Evolutionary conservation across 495 filamentous ascomycete genomes (phyloP), one percentile per base, ranked within the genome.

Genomic region (Penicillium cataractarum): DNA sequence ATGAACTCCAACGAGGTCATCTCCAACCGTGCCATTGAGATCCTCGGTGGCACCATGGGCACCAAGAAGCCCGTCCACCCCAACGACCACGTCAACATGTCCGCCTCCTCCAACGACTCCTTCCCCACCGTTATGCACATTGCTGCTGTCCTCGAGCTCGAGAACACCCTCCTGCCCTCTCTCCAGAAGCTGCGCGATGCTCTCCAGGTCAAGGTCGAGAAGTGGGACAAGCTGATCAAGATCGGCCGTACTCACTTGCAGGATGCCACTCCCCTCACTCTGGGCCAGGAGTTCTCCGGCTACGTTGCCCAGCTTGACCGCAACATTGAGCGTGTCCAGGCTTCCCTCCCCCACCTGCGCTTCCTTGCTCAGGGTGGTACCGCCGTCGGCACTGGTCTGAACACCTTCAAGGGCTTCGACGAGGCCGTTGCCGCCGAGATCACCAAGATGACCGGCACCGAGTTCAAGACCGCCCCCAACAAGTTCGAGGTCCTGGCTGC

Each of bases 1-100:
- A 99, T 99, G 95, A 99, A 99, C 83, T 93, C 95, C 74, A 99
- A 99, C 80, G 95, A 99, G 80, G 95, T 99, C 76, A 99, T 99
- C 80, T 97, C 94, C 61, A 99, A 99, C 85, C 92, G 95, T 61
- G 95, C 95, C 44, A 99, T 99, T 76, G 96, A 99, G 82, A 95
- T 99, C 60, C 83, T 99, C 17, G 95, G 95, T 60, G 95, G 95
- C 65, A 86, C 82, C 65, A 97, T 93, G 89, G 95, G 95, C 58
- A 86, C 83, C 79, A 99, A 99, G 87, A 96, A 95, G 83, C 95
- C 95, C 31, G 95, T 99, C 40, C 95, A 99, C 82, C 95, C 95
- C 61, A 99, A 99, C 78, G 95, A 99, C 80, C 95, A 99, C 77
- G 95, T 99, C 75, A 99, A 99, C 86, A 96, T 96, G 87, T 93